Conservation (phyloP, 768 basidiomycete genomes). For the Amanita muscaria region DNA sequence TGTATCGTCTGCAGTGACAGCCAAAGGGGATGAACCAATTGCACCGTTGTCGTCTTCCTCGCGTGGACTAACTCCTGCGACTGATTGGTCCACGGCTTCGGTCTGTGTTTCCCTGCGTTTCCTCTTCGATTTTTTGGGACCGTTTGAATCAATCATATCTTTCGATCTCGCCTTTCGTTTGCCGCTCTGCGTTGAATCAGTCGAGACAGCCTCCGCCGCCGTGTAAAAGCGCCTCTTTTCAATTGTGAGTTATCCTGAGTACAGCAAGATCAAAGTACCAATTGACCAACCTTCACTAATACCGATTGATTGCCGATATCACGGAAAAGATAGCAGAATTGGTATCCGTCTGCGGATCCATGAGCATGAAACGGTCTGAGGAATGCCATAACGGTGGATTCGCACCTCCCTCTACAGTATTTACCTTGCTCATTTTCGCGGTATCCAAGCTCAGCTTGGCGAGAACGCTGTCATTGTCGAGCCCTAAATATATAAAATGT, state of each 20-base stretch:
- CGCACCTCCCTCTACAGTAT: conserved; percentile 82
- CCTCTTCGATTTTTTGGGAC: conserved; percentile 1
- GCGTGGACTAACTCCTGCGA: no score
- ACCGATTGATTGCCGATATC: conserved; percentile 77
- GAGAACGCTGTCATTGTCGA: conserved; percentile 40
- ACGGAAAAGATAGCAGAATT: conserved; percentile 86
- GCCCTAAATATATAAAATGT: not conserved
- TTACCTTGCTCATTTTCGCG: conserved; percentile 38
- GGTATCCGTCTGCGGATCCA: conserved; percentile 61
- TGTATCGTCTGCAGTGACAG: no score
- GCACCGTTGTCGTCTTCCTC: no score
- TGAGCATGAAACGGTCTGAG: conserved; percentile 2
- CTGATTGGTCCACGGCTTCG: conserved; percentile 6
- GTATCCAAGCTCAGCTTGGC: conserved; percentile 57
- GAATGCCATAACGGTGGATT: conserved; percentile 5
- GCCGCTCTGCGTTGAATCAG: no score
- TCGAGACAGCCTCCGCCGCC: no score
- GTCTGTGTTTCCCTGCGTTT: not conserved
- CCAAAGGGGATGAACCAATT: no score
- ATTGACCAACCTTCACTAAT: conserved; percentile 62
- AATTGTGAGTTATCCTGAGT: no score
- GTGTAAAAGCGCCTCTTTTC: conserved; percentile 2
- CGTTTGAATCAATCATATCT: conserved; percentile 1
- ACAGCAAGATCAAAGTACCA: not conserved
- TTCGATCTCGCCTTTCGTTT: conserved; percentile 3